Conservation (phyloP, 495 filamentous ascomycete species). For the Platismatia glauca region DNA sequence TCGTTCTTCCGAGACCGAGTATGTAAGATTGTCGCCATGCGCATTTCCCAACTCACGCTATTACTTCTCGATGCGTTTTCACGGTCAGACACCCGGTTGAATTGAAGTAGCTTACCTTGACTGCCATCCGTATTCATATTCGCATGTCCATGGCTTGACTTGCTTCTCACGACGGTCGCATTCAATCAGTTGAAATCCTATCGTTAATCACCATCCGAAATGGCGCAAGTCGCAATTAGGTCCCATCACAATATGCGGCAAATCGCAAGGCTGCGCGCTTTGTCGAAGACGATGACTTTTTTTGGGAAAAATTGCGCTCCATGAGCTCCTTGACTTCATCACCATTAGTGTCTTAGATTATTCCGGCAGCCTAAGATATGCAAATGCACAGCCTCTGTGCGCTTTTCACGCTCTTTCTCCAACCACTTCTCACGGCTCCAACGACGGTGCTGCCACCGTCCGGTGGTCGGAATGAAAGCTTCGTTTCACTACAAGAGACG, state of each 20-base stretch:
- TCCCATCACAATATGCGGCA: neutral
- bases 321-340: no score
- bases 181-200: neutral
- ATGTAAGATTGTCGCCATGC: neutral
- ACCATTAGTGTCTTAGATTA: neutral
- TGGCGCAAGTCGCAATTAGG: neutral
- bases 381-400: neutral
- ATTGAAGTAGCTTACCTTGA: neutral
- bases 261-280: neutral
- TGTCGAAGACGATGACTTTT: neutral
- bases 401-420: neutral
- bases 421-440: neutral
- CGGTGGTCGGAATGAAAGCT: neutral
- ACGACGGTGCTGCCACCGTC: neutral
- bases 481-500: neutral
- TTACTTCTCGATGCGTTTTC: neutral
- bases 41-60: neutral
- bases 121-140: neutral
- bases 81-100: neutral
- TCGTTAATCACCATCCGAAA: neutral
- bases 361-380: neutral
- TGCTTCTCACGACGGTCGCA: neutral
- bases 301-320: no score
- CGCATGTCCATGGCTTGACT: neutral
- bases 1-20: neutral